These are phyloP conservation scores for Phytophthora citricola DNA, from an alignment of 352 stramenopile species.

Conservation along the genomic window DNA sequence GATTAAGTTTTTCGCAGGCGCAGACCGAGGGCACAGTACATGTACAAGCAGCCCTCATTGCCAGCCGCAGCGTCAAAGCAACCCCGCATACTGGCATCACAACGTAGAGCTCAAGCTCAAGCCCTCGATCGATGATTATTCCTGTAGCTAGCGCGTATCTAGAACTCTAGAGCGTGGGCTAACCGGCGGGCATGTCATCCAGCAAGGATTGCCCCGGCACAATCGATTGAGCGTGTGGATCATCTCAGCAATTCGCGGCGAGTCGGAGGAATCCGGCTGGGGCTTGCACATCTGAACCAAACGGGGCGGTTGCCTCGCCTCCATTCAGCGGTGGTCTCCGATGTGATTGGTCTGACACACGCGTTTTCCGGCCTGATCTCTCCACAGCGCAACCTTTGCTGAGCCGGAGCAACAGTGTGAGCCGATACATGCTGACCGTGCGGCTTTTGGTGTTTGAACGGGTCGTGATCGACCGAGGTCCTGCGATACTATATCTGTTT, in stretches of 20 bases:
- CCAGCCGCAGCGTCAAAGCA: background rate
- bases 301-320: slow-evolving; percentile 16
- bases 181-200: slow-evolving; percentile 13
- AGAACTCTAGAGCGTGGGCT: background rate
- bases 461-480: background rate
- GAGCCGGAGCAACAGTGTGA: slow-evolving; percentile 21
- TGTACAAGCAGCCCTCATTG: too few relatives aligned
- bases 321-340: slow-evolving; percentile 19
- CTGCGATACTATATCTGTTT: background rate
- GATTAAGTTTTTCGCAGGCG: slow-evolving; percentile 20
- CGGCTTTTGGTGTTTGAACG: slow-evolving; percentile 27
- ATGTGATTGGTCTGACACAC: slow-evolving; percentile 32
- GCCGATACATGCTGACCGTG: slow-evolving; percentile 8
- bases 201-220: slow-evolving; percentile 9
- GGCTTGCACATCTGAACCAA: slow-evolving; percentile 15
- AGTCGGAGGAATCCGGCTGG: slow-evolving; percentile 23
- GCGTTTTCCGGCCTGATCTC: slow-evolving; percentile 3
- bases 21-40: background rate
- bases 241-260: slow-evolving; percentile 29
- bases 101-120: background rate
- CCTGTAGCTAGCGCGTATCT: background rate
- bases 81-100: background rate
- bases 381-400: slow-evolving; percentile 8
- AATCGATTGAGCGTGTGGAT: slow-evolving; percentile 15
- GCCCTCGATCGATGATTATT: background rate